A percentile compares a stretch with the other conserved stretches of the same genome.
Evolutionary conservation across 2,329 filamentous ascomycete species (phyloP).

Genomic region (Diaporthe sp.): DNA sequence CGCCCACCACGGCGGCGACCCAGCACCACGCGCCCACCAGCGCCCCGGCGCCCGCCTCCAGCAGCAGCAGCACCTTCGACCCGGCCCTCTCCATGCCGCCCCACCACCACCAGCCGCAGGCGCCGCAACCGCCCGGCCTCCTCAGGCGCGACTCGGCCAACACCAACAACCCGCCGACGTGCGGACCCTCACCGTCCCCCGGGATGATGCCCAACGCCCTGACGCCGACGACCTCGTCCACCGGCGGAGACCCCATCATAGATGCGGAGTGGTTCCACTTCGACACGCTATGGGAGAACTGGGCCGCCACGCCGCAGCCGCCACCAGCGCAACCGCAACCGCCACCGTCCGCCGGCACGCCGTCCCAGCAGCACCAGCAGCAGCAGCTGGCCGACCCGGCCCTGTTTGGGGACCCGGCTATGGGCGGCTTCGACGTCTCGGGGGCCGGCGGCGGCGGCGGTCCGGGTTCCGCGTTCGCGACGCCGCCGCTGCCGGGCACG

Average conservation of each 20-base stretch:
- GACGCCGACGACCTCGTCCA: slow-evolving; percentile 34
- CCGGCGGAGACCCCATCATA: slow-evolving; percentile 33
- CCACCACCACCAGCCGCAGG: neutral
- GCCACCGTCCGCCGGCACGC: neutral
- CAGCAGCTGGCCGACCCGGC: slow-evolving; percentile 36
- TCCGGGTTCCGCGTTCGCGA: slow-evolving; percentile 19
- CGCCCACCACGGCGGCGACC: slow-evolving; percentile 6
- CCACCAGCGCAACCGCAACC: neutral
- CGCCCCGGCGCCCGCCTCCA: neutral
- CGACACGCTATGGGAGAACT: slow-evolving; percentile 40
- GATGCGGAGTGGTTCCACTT: slow-evolving; percentile 41
- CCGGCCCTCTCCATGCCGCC: slow-evolving; percentile 6
- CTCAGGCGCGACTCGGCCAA: slow-evolving; percentile 21
- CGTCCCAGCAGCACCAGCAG: neutral
- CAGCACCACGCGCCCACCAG: slow-evolving; percentile 9
- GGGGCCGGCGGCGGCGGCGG: neutral
- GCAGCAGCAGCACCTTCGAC: slow-evolving; percentile 13
- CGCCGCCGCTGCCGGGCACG: slow-evolving; percentile 21
- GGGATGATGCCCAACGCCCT: slow-evolving; percentile 30
- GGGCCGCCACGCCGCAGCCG: slow-evolving; percentile 16
- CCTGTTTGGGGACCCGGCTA: slow-evolving; percentile 31
- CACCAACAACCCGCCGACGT: neutral
- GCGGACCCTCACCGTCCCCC: slow-evolving; percentile 24
- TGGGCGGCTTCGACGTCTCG: slow-evolving; percentile 34
- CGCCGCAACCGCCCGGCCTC: neutral